A percentile compares a stretch with the other conserved stretches of the same genome.
phyloP scores from a whole-genome alignment of 139 green algal genomes.

The Diplosphaera chodatii region DNA sequence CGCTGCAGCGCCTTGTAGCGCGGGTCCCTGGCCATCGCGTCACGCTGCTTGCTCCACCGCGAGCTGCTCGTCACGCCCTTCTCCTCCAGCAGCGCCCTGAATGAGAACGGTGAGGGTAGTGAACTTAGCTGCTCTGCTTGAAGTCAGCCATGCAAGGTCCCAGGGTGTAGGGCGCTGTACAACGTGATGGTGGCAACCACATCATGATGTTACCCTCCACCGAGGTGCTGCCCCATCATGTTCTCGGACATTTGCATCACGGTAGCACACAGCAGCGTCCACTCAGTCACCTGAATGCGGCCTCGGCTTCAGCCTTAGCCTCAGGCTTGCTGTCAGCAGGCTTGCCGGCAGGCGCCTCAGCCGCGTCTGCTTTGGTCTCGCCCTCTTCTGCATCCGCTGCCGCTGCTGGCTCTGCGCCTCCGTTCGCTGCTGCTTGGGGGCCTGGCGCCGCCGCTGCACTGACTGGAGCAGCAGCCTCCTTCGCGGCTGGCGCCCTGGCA shows the following conservation, averaged over 20 bases:
- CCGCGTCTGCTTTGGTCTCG: not conserved
- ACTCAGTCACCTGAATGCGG: too few species aligned
- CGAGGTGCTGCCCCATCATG: too few species aligned
- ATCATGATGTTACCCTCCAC: too few species aligned
- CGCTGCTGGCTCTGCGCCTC: not conserved
- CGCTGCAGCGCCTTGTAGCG: constrained; percentile 29
- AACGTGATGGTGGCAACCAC: too few species aligned
- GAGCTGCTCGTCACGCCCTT: constrained; percentile 7
- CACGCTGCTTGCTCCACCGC: constrained; percentile 28
- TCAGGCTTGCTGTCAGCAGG: not conserved
- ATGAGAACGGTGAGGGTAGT: not conserved
- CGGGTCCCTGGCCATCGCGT: constrained; percentile 14
- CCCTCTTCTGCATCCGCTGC: too few species aligned
- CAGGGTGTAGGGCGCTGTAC: too few species aligned
- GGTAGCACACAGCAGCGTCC: too few species aligned
- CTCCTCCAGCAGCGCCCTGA: constrained; percentile 31
- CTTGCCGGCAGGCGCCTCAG: constrained; percentile 4
- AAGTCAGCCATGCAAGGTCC: too few species aligned
- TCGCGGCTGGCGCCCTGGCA: constrained; percentile 12
- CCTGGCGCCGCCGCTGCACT: not conserved
- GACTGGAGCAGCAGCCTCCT: constrained; percentile 1
- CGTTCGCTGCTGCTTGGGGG: not conserved
- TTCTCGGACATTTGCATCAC: too few species aligned
- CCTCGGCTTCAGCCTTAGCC: too few species aligned
- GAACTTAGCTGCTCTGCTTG: too few species aligned